Evolutionary conservation across 2,329 filamentous ascomycete genomes (phyloP), one percentile per base, ranked within the genome.

Genomic region (Ascocoryne sarcoides): DNA sequence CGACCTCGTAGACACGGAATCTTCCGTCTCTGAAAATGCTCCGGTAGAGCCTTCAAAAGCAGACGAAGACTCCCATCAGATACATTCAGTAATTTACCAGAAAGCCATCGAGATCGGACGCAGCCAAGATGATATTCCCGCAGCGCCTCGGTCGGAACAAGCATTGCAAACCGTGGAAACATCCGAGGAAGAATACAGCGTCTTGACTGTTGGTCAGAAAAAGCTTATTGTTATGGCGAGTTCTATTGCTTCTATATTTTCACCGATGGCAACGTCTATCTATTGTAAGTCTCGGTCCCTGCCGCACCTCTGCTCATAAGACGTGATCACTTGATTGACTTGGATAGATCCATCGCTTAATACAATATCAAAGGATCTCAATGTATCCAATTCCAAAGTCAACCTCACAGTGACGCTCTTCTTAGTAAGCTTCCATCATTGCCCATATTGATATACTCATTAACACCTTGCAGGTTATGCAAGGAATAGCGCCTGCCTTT

Each of bases 401-500:
- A 64, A 65, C 38, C 45, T 63, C 28, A 61, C 60, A 5, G 46
- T 65, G 17, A 65, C 64, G 12, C 60, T 61, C 8, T 65, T 63
- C 39, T 58, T 63, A 58, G 56, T 59, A 40, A 26, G 28, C 32
- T 15, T 43, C 36, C 12, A 19, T 21, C 5, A 20, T 28, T 34
- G 16, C 29, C 12, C n/a, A 32, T 30, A n/a, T n/a, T n/a, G n/a
- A n/a, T n/a, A n/a, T n/a, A n/a, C n/a, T n/a, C n/a, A n/a, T n/a
- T n/a, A n/a, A 12, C 15, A 17, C 15, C 15, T 33, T 36, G 16
- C 57, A 56, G 69, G 66, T 80, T 30, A 65, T 79, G 18, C 76
- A 79, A 59, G 76, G 69, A 8, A 59, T 78, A 15, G 66, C 70
- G 2, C 76, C 76, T 17, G 70, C 70, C 49, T 68, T 79, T 42